Conservation (phyloP, 2,329 filamentous ascomycete genomes). For the Gliomastix tumulicola region DNA sequence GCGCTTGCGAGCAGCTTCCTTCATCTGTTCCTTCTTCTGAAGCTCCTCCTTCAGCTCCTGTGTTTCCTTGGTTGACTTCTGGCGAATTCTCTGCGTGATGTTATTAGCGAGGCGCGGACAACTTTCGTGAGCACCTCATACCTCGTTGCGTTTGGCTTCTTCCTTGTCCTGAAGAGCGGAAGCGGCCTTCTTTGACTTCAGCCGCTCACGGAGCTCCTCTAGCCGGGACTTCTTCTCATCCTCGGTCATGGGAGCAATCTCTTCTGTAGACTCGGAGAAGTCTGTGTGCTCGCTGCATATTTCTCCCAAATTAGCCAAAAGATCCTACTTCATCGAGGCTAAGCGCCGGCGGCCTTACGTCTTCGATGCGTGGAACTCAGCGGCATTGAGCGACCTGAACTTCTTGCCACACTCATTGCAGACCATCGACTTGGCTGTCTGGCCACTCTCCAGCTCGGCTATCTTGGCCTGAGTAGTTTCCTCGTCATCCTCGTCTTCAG, state of each 20-base stretch:
- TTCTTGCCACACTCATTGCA: constrained; percentile 95
- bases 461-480: constrained; percentile 47
- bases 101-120: background rate
- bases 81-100: constrained; percentile 61
- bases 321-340: too few relatives aligned
- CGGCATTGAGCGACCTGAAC: constrained; percentile 74
- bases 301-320: too few relatives aligned
- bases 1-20: constrained; percentile 80
- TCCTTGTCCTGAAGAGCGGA: constrained; percentile 69
- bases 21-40: constrained; percentile 80
- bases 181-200: constrained; percentile 64
- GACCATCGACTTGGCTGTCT: constrained; percentile 74
- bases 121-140: constrained; percentile 25
- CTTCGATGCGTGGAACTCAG: constrained; percentile 86
- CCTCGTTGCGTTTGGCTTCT: constrained; percentile 80
- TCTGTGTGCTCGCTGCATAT: constrained; percentile 66
- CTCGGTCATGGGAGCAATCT: constrained; percentile 82
- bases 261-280: constrained; percentile 89
- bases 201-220: constrained; percentile 63
- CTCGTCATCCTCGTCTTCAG: constrained; percentile 38
- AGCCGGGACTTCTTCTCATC: constrained; percentile 84
- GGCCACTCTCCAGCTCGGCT: constrained; percentile 61
- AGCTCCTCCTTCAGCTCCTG: constrained; percentile 90
- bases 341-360: too few relatives aligned
- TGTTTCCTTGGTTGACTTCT: constrained; percentile 82